A percentile compares a stretch with the other conserved stretches of the same genome.
Conservation (phyloP, 2,329 filamentous ascomycete genomes). For the Plenodomus lindquistii region DNA sequence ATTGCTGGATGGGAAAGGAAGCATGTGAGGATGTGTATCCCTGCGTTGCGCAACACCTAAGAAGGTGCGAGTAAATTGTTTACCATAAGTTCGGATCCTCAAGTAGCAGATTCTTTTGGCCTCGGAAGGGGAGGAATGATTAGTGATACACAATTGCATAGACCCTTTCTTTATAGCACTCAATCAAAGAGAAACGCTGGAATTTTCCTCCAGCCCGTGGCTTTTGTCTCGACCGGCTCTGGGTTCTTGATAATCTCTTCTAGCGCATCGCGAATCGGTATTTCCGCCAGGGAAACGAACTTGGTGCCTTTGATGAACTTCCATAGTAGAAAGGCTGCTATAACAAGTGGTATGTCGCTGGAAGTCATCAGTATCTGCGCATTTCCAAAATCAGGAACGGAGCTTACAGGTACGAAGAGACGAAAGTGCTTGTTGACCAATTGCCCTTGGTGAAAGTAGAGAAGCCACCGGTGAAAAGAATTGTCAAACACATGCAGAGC, state of each 20-base stretch:
- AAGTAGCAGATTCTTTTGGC: no score
- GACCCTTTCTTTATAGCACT: no score
- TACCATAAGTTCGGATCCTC: no score
- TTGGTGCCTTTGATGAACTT: conserved; percentile 67
- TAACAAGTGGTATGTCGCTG: conserved; percentile 44
- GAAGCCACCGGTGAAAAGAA: conserved; percentile 65
- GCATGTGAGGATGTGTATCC: conserved; percentile 64
- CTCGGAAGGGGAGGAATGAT: no score
- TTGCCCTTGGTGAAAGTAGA: conserved; percentile 57
- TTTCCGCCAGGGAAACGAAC: conserved; percentile 32
- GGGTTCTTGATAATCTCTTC: conserved; percentile 23
- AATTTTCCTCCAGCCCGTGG: conserved; percentile 16
- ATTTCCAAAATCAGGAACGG: background rate
- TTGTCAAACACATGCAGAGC: conserved; percentile 55
- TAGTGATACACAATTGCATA: no score
- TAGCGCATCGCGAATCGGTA: conserved; percentile 28
- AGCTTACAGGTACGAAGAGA: conserved; percentile 38
- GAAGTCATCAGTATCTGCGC: conserved; percentile 21
- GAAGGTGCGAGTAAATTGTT: conserved; percentile 7
- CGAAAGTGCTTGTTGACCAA: conserved; percentile 42
- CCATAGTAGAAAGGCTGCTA: conserved; percentile 62
- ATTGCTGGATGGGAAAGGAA: conserved; percentile 65
- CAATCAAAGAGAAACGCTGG: conserved; percentile 14
- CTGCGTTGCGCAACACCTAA: conserved; percentile 42
- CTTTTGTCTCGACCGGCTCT: conserved; percentile 21